Conservation (phyloP, 805 yeast species). For the Ogataea ramenticola region DNA sequence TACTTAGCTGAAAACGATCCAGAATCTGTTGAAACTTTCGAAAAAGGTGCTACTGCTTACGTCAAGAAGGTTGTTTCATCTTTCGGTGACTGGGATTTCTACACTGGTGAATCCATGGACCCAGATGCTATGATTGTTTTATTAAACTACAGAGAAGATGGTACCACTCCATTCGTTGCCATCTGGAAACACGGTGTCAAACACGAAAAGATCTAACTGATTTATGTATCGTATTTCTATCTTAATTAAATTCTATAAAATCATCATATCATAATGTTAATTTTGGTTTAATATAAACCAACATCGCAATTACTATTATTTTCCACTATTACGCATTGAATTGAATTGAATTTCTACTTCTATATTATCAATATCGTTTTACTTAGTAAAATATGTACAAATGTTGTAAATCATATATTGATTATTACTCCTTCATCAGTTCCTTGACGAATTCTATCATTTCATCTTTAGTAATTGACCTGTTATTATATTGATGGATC, state of each 20-base stretch:
- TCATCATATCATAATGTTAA: background rate
- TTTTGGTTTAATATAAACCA: background rate
- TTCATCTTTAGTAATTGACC: conserved; percentile 44
- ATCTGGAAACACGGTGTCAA: conserved; percentile 98
- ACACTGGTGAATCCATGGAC: conserved; percentile 99
- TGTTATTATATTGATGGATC: conserved; percentile 75
- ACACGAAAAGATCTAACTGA: conserved; percentile 77
- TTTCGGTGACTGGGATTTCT: conserved; percentile 99
- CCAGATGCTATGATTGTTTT: conserved; percentile 98
- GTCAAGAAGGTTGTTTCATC: conserved; percentile 92
- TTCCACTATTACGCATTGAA: too few relatives aligned
- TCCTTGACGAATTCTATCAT: conserved; percentile 37
- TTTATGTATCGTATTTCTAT: background rate
- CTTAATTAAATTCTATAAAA: background rate
- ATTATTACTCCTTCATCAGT: conserved; percentile 2
- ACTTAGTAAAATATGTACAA: too few relatives aligned
- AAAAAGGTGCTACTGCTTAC: conserved; percentile 95
- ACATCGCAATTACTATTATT: background rate
- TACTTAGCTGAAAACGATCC: conserved; percentile 85
- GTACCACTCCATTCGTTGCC: conserved; percentile 93
- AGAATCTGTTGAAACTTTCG: conserved; percentile 79
- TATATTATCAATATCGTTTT: too few relatives aligned
- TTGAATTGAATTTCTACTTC: too few relatives aligned
- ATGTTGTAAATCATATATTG: conserved; percentile 1
- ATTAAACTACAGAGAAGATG: conserved; percentile 99